Base-by-base conservation (phyloP, 2,329 filamentous ascomycete genomes). In the Colletotrichum melonis region DNA sequence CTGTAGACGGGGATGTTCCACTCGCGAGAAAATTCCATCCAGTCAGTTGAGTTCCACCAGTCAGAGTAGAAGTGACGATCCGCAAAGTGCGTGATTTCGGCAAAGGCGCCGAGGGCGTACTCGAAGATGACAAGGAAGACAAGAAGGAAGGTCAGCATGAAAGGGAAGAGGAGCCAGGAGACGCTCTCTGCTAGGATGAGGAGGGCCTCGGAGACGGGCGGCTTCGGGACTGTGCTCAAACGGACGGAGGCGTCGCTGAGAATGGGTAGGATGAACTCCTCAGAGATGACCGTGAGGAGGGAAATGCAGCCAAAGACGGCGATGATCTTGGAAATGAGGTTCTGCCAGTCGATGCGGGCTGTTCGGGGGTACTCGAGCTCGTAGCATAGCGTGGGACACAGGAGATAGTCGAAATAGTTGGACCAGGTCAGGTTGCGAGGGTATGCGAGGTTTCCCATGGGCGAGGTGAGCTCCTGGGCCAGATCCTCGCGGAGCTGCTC, bases 71-170 rank as follows among this genome's bases (percentile, higher is more conserved):
- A 98, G 82, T 97, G 94, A 54, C 96, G 92, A 82, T 98, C 97
- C 65, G 93, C 96, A 82, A 98, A 98, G 78, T 92, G 89, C 22
- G 95, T 98, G 77, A 98, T 94, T 82, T 99, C 97, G 16, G 95
- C 97, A 79, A 97, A 98, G 60, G 95, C 95, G 71, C 96, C 97
- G 42, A 98, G 90, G 12, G 98, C 90, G 82, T 98, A 99, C 82
- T 99, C 97, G 82, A 98, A 99, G 78, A 98, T 98, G 82, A 98
- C 95, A 72, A 99, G 91, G 86, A 99, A 99, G 68, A 98, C 95
- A 60, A 98, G 91, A 5, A 98, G 87, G 81, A 98, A 97, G 4
- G 93, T 97, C 74, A 98, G 89, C 94, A 98, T 98, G 83, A 98
- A 99, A 3, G 97, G 97, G 83, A 98, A 98, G 26, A 99, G 89